phyloP scores from a whole-genome alignment of 495 filamentous ascomycete species.

The Aspergillus bridgeri region DNA sequence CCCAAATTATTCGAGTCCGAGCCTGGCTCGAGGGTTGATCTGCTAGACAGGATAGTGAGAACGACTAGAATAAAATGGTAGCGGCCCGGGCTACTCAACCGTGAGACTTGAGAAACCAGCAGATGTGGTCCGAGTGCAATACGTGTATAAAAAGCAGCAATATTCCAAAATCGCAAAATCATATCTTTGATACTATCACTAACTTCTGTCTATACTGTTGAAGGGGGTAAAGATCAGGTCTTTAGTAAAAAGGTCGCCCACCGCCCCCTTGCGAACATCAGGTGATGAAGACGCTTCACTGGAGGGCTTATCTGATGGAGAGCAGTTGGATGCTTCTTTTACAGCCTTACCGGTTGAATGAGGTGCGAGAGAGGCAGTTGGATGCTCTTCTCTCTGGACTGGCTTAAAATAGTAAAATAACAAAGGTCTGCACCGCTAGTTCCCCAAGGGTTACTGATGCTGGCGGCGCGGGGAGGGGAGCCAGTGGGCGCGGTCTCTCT shows the following conservation, averaged over 20 bases:
- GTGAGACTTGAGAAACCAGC: no score
- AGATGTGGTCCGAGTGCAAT: no score
- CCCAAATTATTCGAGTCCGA: no score
- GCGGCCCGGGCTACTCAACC: no score
- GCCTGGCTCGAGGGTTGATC: no score
- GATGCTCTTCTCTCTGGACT: constrained; percentile 47
- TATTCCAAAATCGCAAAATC: background rate
- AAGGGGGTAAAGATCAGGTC: constrained; percentile 9
- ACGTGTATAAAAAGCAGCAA: background rate
- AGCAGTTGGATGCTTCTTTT: constrained; percentile 54
- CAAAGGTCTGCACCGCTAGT: constrained; percentile 41
- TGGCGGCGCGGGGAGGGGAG: constrained; percentile 9
- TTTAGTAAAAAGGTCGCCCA: constrained; percentile 18
- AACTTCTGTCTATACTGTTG: constrained; percentile 8
- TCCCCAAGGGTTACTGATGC: constrained; percentile 22
- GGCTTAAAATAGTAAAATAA: constrained; percentile 38
- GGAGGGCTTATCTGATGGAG: constrained; percentile 42
- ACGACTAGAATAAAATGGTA: no score
- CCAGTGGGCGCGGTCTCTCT: constrained; percentile 18
- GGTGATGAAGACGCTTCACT: constrained; percentile 5
- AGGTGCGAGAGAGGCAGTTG: constrained; percentile 45
- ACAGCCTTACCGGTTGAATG: constrained; percentile 38
- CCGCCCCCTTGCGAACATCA: constrained; percentile 16
- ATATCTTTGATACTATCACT: constrained; percentile 1
- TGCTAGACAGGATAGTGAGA: no score